Evolutionary conservation across 495 filamentous ascomycete genomes (phyloP).

Genomic region (Tuber borchii): DNA sequence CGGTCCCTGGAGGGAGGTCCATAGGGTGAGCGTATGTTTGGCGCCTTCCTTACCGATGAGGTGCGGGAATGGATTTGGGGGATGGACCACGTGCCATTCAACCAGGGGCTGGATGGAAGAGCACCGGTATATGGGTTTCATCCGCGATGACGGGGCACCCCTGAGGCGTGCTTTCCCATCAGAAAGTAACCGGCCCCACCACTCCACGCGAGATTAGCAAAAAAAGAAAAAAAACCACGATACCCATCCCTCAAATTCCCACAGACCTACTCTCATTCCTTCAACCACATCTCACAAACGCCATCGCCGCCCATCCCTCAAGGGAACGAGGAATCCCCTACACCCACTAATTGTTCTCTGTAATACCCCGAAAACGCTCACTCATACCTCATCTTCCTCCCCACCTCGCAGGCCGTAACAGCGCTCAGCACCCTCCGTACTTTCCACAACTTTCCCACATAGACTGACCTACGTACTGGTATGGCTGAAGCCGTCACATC

Average conservation of each 20-base stretch:
- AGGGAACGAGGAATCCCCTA: neutral
- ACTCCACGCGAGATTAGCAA: neutral
- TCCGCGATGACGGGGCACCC: neutral
- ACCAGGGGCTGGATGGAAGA: neutral
- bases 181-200: neutral
- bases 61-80: constrained; percentile 47
- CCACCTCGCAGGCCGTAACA: constrained; percentile 25
- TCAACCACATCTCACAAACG: constrained; percentile 18
- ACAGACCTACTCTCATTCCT: constrained; percentile 20
- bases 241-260: constrained; percentile 11
- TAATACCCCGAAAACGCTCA: constrained; percentile 25
- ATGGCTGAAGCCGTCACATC: constrained; percentile 28
- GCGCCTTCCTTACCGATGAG: constrained; percentile 46
- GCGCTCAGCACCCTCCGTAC: constrained; percentile 35
- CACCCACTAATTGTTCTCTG: constrained; percentile 10
- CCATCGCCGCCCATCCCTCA: neutral
- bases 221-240: neutral
- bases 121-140: constrained; percentile 10
- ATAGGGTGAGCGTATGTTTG: constrained; percentile 49
- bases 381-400: constrained; percentile 17
- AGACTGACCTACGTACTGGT: constrained; percentile 22
- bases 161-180: neutral
- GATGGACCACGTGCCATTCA: constrained; percentile 12
- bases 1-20: constrained; percentile 44
- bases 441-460: constrained; percentile 35